phyloP scores from a whole-genome alignment of 140 eudicot species.

The Cichorium intybus region DNA sequence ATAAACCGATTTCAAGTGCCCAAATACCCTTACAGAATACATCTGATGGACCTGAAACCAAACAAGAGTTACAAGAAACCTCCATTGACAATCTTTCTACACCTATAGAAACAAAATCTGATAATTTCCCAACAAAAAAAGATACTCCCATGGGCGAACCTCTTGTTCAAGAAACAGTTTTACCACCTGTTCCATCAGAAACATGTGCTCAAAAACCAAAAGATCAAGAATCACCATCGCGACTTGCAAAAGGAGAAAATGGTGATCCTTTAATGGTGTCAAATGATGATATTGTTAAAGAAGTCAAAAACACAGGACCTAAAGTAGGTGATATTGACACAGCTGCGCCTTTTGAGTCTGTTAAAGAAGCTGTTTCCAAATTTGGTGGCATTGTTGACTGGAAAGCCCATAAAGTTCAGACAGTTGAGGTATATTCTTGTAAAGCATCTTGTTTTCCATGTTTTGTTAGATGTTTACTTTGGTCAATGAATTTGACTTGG shows the following conservation, averaged over 20 bases:
- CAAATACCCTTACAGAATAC: constrained; percentile 10
- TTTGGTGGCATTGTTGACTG: constrained; percentile 95
- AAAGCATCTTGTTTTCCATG: constrained; percentile 7
- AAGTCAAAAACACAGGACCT: constrained; percentile 22
- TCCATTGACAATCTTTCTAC: constrained; percentile 21
- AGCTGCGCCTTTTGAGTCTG: constrained; percentile 86
- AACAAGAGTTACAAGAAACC: constrained; percentile 8
- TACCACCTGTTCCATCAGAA: constrained; percentile 19
- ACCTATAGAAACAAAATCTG: constrained; percentile 26
- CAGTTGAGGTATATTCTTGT: constrained; percentile 67
- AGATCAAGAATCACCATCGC: constrained; percentile 26
- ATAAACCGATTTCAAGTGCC: constrained; percentile 14
- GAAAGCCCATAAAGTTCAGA: constrained; percentile 83
- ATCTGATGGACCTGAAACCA: constrained; percentile 27
- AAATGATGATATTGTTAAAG: constrained; percentile 18
- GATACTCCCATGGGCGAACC: constrained; percentile 22
- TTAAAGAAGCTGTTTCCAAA: constrained; percentile 86
- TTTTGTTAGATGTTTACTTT: background rate
- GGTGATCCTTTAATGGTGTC: constrained; percentile 4
- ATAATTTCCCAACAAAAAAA: constrained; percentile 8
- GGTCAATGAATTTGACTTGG: background rate
- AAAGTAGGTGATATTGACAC: constrained; percentile 67
- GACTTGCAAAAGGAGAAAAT: constrained; percentile 15
- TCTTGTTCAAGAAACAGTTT: constrained; percentile 24
- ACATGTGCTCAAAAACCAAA: constrained; percentile 25